Conservation (phyloP, 352 stramenopile species). For the Globisporangium megalacanthum region DNA sequence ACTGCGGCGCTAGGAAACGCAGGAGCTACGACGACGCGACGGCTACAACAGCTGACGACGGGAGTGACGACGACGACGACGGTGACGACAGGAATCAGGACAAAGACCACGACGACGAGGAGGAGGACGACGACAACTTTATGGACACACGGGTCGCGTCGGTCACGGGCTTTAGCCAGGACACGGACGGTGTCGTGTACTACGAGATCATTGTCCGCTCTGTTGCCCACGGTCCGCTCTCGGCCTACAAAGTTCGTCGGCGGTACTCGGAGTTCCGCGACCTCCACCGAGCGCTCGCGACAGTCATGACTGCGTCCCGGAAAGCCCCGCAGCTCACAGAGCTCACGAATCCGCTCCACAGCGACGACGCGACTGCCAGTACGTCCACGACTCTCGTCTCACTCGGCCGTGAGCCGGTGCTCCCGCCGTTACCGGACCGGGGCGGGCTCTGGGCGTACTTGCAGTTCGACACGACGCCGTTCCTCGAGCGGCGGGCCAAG, state of each 20-base stretch:
- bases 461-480: conserved; percentile 52
- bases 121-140: conserved; percentile 66
- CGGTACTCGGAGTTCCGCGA: conserved; percentile 72
- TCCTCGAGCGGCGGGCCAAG: conserved; percentile 53
- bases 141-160: conserved; percentile 58
- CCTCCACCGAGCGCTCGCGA: conserved; percentile 43
- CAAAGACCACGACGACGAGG: conserved; percentile 15
- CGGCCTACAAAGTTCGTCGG: conserved; percentile 70
- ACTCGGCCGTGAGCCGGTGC: not conserved
- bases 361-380: not conserved
- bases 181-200: conserved; percentile 70
- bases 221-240: conserved; percentile 54
- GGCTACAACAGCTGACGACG: conserved; percentile 1
- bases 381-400: not conserved
- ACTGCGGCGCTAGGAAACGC: conserved; percentile 14
- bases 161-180: conserved; percentile 68
- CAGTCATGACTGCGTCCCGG: conserved; percentile 39
- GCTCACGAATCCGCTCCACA: not conserved
- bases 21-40: conserved; percentile 15
- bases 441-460: conserved; percentile 74
- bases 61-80: conserved; percentile 5
- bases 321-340: not conserved
- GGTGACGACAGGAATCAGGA: conserved; percentile 1
- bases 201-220: conserved; percentile 76
- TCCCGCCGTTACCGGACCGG: conserved; percentile 60